Conservation (phyloP, 2,329 filamentous ascomycete species). For the Aspergillus viridinutans region DNA sequence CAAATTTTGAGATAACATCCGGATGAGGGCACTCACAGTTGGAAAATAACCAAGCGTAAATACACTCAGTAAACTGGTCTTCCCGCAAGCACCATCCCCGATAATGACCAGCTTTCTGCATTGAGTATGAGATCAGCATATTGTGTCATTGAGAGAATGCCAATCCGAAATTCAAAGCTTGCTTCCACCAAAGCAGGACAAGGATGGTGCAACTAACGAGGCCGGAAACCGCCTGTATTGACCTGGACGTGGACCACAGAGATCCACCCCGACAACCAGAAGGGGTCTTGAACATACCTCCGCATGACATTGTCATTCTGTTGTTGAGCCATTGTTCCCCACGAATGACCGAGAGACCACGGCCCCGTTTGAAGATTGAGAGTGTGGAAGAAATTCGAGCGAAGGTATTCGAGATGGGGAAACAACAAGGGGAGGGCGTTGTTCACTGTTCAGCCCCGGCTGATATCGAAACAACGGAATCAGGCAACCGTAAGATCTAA, state of each 20-base stretch:
- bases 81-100: conserved; percentile 94
- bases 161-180: neutral
- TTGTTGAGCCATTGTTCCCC: conserved; percentile 35
- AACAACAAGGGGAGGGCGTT: conserved; percentile 8
- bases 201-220: neutral
- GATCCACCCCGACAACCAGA: neutral
- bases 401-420: conserved; percentile 2
- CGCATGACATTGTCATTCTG: conserved; percentile 42
- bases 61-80: conserved; percentile 94
- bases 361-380: conserved; percentile 3
- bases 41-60: conserved; percentile 98
- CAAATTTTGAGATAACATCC: neutral
- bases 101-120: conserved; percentile 92
- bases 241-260: neutral
- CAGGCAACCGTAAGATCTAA: conserved; percentile 5
- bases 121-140: conserved; percentile 15
- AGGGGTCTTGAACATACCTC: conserved; percentile 50
- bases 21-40: conserved; percentile 62
- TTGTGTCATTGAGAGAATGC: neutral
- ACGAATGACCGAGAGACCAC: conserved; percentile 5
- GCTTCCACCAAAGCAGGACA: neutral
- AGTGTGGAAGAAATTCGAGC: conserved; percentile 1
- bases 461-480: conserved; percentile 2
- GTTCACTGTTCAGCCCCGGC: conserved; percentile 9
- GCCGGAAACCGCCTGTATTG: neutral